Base-by-base conservation (phyloP, 2,329 filamentous ascomycete genomes). In the Achaetomium macrosporum region DNA sequence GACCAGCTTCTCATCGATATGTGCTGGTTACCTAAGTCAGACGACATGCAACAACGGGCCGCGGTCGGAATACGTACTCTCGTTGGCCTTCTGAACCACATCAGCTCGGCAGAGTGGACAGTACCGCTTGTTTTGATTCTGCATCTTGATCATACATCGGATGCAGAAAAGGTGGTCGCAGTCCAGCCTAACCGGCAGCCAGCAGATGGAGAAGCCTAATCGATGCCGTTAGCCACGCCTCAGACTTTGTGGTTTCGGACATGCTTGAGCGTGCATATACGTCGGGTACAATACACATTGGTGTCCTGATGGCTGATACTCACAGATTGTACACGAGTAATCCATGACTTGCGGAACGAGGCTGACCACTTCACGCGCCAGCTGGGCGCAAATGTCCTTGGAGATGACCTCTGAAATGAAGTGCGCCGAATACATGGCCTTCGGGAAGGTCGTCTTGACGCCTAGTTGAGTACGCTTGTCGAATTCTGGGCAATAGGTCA, bases 151-250 rank as follows among this genome's bases (percentile, higher is more conserved):
- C 45, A 92, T 76, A 65, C 90, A 95, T 2, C 87, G 78, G 52
- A 93, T 92, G 71, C 90, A 95, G 64, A 92, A 91, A 13, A 91
- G 72, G 60, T 93, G 88, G 29, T 78, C 72, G 67, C 90, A 95
- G 13, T 78, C 76, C 33, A 95, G 74, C 20, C 84, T 81, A n/a
- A 95, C 81, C 0, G 90, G 90, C 61, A 88, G 82, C 75, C 87
- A 93, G n/a, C 85, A 82, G 53, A 95, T 82, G 41, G 79, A 80
- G 61, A 85, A 84, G 70, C 90, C 61, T 63, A 20, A 12, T 35
- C 13, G 3, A 4, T 35, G n/a, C 31, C 15, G 30, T 40, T 29
- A 42, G 43, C 17, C 16, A 30, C 42, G 42, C 17, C 16, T 30
- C 16, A 16, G 12, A 36, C n/a, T 5, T 30, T 29, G 41, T 12